phyloP scores from a whole-genome alignment of 768 basidiomycete genomes.

The Tulasnella calospora region DNA sequence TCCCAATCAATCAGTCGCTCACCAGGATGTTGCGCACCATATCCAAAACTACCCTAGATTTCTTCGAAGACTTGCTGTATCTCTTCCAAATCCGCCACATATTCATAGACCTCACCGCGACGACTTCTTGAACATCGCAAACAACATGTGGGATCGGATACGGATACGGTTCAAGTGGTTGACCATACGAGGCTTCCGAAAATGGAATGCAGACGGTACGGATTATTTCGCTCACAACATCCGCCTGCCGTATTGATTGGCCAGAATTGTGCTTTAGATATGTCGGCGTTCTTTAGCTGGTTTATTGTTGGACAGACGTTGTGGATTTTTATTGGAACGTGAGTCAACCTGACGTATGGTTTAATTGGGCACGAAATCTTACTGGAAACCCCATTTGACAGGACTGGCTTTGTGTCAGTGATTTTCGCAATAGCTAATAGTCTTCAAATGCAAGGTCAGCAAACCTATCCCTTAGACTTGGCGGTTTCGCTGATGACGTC shows the following conservation, averaged over 20 bases:
- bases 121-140: constrained; percentile 80
- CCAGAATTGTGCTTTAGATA: constrained; percentile 40
- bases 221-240: background rate
- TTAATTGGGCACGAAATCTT: constrained; percentile 31
- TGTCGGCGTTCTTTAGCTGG: constrained; percentile 94
- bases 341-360: constrained; percentile 37
- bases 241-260: background rate
- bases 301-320: constrained; percentile 92
- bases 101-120: constrained; percentile 68
- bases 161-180: constrained; percentile 97
- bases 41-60: constrained; percentile 59
- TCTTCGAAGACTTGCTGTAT: constrained; percentile 70
- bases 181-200: constrained; percentile 88
- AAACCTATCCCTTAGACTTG: background rate
- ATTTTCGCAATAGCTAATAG: constrained; percentile 87
- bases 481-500: background rate
- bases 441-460: constrained; percentile 68
- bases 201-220: constrained; percentile 80
- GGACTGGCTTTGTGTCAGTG: constrained; percentile 94
- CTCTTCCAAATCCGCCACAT: constrained; percentile 57
- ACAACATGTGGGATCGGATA: constrained; percentile 83
- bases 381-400: constrained; percentile 23
- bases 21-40: constrained; percentile 23
- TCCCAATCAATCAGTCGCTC: background rate
- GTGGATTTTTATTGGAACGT: constrained; percentile 95